Conservation (phyloP, 2,329 filamentous ascomycete genomes). For the Mycosphaerella sp. region DNA sequence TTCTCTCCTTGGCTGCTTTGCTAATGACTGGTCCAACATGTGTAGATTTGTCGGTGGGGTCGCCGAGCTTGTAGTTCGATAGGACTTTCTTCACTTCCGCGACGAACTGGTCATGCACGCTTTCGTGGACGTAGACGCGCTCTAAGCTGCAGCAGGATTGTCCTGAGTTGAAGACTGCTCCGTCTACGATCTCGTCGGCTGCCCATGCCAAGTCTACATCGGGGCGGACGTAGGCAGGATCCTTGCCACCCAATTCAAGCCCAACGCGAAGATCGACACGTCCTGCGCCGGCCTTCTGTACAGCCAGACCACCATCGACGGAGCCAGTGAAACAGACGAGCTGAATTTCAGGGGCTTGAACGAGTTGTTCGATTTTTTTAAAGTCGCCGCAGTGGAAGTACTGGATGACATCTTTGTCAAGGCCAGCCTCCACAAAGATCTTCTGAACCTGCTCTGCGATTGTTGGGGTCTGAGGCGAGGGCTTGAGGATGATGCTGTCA, state of each 20-base stretch:
- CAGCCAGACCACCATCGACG: conserved; percentile 76
- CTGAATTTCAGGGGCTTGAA: conserved; percentile 68
- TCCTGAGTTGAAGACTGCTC: conserved; percentile 96
- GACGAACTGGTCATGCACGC: conserved; percentile 77
- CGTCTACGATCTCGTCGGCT: conserved; percentile 90
- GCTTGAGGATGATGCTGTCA: conserved; percentile 89
- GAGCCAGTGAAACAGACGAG: conserved; percentile 92
- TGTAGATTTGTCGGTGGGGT: conserved; percentile 71
- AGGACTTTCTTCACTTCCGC: conserved; percentile 73
- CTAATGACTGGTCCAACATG: conserved; percentile 87
- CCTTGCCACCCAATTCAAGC: conserved; percentile 89
- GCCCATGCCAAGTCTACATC: conserved; percentile 90
- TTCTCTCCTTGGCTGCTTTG: conserved; percentile 66
- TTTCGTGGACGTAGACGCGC: conserved; percentile 81
- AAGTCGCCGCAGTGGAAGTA: conserved; percentile 86
- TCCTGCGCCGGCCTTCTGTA: conserved; percentile 77
- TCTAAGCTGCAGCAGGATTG: conserved; percentile 95
- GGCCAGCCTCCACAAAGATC: conserved; percentile 71
- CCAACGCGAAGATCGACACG: conserved; percentile 74
- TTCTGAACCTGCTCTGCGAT: conserved; percentile 76
- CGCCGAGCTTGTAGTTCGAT: conserved; percentile 72
- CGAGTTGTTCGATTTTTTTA: conserved; percentile 67
- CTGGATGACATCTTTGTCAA: conserved; percentile 79
- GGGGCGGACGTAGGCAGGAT: conserved; percentile 78
- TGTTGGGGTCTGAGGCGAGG: conserved; percentile 89